Base-by-base conservation (phyloP, 108 stramenopile species). In the Epithemia pelagica region DNA sequence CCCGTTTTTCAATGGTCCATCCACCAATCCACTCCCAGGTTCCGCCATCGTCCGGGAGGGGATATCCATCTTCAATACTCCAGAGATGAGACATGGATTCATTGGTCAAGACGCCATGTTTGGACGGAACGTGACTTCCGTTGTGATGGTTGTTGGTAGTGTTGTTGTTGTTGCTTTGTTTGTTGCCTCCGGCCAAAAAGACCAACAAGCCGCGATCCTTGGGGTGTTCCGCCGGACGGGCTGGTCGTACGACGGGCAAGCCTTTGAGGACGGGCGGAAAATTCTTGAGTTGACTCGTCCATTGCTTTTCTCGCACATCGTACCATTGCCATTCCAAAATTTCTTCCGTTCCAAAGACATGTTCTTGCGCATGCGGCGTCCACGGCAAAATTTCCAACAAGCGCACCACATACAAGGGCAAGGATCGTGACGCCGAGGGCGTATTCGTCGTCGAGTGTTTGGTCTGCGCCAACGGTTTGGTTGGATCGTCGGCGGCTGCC, bases 241-340 rank as follows among this genome's bases (percentile, higher is more conserved):
- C 31, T 0, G 74, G 75, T 28, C 69, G 59, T 3, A 74, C 69
- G 23, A 80, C 70, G 27, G 81, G 81, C 60, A 86, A 60, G 0
- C 68, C 71, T 53, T 72, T 70, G 71, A 86, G 78, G 23, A 66
- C 53, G 1, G 60, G 57, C 2, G 79, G 79, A 73, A 76, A 78
- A 20, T 70, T 57, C 30, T 69, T 62, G 21, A 78, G 57, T 27
- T 65, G 28, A 2, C 60, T 67, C 19, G 62, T 74, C 85, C 81
- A 82, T 31, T 57, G 66, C 55, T 77, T 74, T 32, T 78, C 69
- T 19, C 71, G 52, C 1, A 37, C 22, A 24, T 68, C 59, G 37
- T 72, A 77, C 30, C 78, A 51, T 61, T 86, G 85, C 85, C 85
- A 86, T 66, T 86, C 79, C 52, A 76, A 86, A 18, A 86, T 56